A percentile compares a stretch with the other conserved stretches of the same genome.
These are phyloP conservation scores for Hura crepitans DNA, from an alignment of 441 rosid genomes.

Conservation along the genomic window DNA sequence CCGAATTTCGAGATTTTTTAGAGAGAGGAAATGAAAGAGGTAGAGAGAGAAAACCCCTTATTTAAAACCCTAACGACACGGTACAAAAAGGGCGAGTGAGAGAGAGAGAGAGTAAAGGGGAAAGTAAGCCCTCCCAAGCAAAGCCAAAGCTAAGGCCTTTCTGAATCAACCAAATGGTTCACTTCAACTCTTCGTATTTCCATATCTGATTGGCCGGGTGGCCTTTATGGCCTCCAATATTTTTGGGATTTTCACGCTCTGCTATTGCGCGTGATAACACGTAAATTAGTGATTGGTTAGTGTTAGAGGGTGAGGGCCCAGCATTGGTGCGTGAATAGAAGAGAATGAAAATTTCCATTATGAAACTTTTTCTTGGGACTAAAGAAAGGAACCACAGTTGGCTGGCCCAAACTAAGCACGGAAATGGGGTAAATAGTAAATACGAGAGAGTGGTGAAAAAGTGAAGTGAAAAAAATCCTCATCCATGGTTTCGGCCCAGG, in stretches of 20 bases:
- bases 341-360: background rate
- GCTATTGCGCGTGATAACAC: background rate
- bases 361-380: background rate
- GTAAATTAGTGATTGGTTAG: background rate
- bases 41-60: constrained; percentile 19
- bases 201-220: background rate
- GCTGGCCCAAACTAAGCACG: background rate
- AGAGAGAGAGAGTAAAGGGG: background rate
- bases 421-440: too few relatives aligned
- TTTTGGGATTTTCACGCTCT: background rate
- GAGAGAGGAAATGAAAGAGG: constrained; percentile 23
- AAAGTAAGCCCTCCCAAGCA: background rate
- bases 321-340: background rate
- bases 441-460: too few relatives aligned
- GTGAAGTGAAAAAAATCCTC: too few relatives aligned
- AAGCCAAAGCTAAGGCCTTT: background rate
- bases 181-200: background rate
- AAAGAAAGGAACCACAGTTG: background rate
- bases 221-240: background rate
- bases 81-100: background rate
- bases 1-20: constrained; percentile 24
- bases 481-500: too few relatives aligned
- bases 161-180: constrained; percentile 10
- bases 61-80: constrained; percentile 29
- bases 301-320: too few relatives aligned